A percentile compares a stretch with the other conserved stretches of the same genome.
Evolutionary conservation across 257 asterid genomes (phyloP).

Genomic region (Haberlea rhodopensis): DNA sequence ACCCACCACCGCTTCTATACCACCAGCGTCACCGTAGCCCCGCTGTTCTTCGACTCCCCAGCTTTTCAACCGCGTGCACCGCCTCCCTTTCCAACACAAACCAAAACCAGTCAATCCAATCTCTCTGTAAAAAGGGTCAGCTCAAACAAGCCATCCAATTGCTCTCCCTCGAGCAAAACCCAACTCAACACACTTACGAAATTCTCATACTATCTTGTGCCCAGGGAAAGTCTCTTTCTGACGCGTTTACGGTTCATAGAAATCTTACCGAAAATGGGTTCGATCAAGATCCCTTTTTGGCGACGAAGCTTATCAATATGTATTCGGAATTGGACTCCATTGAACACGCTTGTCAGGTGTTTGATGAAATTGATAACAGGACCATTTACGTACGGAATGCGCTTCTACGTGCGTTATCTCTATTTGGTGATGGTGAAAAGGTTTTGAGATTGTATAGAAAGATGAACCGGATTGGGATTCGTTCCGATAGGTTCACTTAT

Average conservation of each 20-base stretch:
- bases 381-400: slow-evolving; percentile 85
- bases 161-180: slow-evolving; percentile 53
- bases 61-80: slow-evolving; percentile 16
- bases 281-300: slow-evolving; percentile 73
- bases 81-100: slow-evolving; percentile 27
- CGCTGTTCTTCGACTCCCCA: slow-evolving; percentile 27
- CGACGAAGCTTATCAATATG: slow-evolving; percentile 80
- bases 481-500: slow-evolving; percentile 83
- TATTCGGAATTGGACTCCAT: slow-evolving; percentile 48
- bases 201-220: slow-evolving; percentile 71
- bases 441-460: slow-evolving; percentile 51
- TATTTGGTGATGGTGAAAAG: slow-evolving; percentile 72
- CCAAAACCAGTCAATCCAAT: slow-evolving; percentile 61
- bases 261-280: slow-evolving; percentile 62
- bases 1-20: slow-evolving; percentile 26
- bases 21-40: slow-evolving; percentile 27
- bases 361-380: slow-evolving; percentile 50
- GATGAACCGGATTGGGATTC: slow-evolving; percentile 60
- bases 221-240: slow-evolving; percentile 35
- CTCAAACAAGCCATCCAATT: slow-evolving; percentile 71
- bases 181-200: slow-evolving; percentile 77
- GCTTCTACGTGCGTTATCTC: slow-evolving; percentile 62
- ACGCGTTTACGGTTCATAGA: slow-evolving; percentile 55
- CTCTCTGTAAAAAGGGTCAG: slow-evolving; percentile 74
- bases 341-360: slow-evolving; percentile 69